Percentiles rank a stretch among this genome's conserved stretches.
Conservation (phyloP, 2,329 filamentous ascomycete species). For the Nemania sp. region DNA sequence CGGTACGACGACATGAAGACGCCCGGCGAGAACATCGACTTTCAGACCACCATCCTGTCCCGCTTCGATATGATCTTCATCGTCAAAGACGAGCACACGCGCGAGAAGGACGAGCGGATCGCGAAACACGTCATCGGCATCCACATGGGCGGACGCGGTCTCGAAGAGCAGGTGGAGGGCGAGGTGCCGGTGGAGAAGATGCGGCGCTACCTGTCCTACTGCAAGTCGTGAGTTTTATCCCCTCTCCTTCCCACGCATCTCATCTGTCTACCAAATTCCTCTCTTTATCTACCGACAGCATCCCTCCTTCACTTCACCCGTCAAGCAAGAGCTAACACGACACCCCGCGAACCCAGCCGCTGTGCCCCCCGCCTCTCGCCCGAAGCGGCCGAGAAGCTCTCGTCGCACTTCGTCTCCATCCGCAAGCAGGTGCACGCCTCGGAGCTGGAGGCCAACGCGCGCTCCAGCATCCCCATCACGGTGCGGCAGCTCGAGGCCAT, state of each 20-base stretch:
- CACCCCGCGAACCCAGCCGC: constrained; percentile 63
- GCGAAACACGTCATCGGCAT: constrained; percentile 97
- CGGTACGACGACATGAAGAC: constrained; percentile 98
- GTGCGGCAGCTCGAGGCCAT: constrained; percentile 97
- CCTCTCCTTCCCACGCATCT: not conserved
- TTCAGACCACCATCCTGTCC: constrained; percentile 96
- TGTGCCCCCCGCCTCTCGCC: constrained; percentile 90
- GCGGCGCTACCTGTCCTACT: constrained; percentile 96
- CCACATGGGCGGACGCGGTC: constrained; percentile 86
- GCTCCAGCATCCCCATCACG: constrained; percentile 95
- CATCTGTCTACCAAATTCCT: not conserved
- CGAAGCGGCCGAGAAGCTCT: constrained; percentile 93
- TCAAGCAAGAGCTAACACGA: constrained; percentile 19
- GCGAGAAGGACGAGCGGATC: constrained; percentile 87
- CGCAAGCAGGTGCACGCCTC: constrained; percentile 90
- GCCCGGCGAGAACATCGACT: constrained; percentile 98
- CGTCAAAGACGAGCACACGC: constrained; percentile 91
- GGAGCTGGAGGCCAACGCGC: constrained; percentile 85
- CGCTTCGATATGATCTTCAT: constrained; percentile 99
- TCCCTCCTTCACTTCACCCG: too few relatives aligned
- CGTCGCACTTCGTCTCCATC: constrained; percentile 96
- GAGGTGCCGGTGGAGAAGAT: constrained; percentile 96
- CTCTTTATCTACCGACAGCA: too few relatives aligned
- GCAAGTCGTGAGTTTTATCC: constrained; percentile 73
- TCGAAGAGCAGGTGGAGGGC: constrained; percentile 81